Evolutionary conservation across 139 green algal species (phyloP), one percentile per base, ranked within the genome.

Genomic region (Microglena sp.): DNA sequence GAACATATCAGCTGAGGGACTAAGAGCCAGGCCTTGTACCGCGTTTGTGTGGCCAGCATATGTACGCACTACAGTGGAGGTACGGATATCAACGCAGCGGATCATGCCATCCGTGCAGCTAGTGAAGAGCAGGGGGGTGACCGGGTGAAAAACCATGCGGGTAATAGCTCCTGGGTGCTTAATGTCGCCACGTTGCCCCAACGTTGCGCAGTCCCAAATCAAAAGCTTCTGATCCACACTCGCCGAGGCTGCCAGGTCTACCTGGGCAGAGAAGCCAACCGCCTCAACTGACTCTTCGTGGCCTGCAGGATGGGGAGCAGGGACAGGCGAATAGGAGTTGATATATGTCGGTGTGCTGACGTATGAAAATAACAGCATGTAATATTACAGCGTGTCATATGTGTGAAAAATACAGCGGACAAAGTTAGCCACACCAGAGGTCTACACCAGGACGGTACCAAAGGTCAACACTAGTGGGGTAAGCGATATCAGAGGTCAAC

Each of bases 251-350:
- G 75, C 78, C 24, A 91, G 58, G 1, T 75, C 73, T 5, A 91
- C 64, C 1, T 74, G 66, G 2, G 45, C 29, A 5, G 71, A 80
- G 44, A 89, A 87, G 5, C 76, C 78, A 3, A 86, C 85, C 1
- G 82, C 73, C 68, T 96, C 89, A 4, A 95, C 80, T 27, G 81
- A 83, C 31, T 90, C 86, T 30, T 77, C 63, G 61, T 95, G 89
- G 2, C 86, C 87, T 79, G 67, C 24, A 66, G 33, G 6, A 35
- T 4, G 36, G 60, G 35, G 44, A 60, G 30, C 29, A 36, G 55
- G 1, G 53, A 35, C 21, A 70, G 33, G n/a, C n/a, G n/a, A n/a
- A n/a, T n/a, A n/a, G 15, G 56, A 28, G 8, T 29, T 22, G 36
- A 58, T 35, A 2, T 30, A 15, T 6, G 28, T 54, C 15, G 34